Percentiles rank a stretch among this genome's conserved stretches.
Evolutionary conservation across 2,329 filamentous ascomycete species (phyloP).

Genomic region (Ophiostoma ips): DNA sequence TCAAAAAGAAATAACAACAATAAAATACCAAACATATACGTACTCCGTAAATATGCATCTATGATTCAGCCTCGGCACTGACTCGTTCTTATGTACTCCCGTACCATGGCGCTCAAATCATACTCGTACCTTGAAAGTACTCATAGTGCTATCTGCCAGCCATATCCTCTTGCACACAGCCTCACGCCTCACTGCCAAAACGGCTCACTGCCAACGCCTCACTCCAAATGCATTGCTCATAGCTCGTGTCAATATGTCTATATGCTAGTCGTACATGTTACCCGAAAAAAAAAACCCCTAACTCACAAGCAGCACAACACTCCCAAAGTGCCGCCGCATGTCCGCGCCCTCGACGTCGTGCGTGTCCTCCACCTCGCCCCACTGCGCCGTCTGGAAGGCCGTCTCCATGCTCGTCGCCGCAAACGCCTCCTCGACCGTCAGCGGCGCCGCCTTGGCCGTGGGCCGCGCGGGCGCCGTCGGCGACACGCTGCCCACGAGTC

Average conservation of each 20-base stretch:
- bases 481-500: slow-evolving; percentile 80
- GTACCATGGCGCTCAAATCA: too few relatives aligned
- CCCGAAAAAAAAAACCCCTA: background rate
- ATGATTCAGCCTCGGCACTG: too few relatives aligned
- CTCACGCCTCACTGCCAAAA: too few relatives aligned
- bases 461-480: slow-evolving; percentile 39
- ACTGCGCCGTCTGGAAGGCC: slow-evolving; percentile 74
- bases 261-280: background rate
- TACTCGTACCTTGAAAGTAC: too few relatives aligned
- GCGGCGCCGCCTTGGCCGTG: slow-evolving; percentile 24
- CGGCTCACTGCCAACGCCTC: too few relatives aligned
- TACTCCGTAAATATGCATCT: too few relatives aligned
- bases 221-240: too few relatives aligned
- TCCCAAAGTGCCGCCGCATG: slow-evolving; percentile 72
- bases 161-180: too few relatives aligned
- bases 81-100: too few relatives aligned
- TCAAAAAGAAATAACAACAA: too few relatives aligned
- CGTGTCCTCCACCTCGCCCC: slow-evolving; percentile 96
- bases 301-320: slow-evolving; percentile 53
- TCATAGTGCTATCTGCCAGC: background rate
- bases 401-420: slow-evolving; percentile 71
- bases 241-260: too few relatives aligned
- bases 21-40: too few relatives aligned
- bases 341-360: slow-evolving; percentile 95
- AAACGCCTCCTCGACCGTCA: slow-evolving; percentile 71